Conservation (phyloP, 2,329 filamentous ascomycete genomes). For the Biscogniauxia sp. region DNA sequence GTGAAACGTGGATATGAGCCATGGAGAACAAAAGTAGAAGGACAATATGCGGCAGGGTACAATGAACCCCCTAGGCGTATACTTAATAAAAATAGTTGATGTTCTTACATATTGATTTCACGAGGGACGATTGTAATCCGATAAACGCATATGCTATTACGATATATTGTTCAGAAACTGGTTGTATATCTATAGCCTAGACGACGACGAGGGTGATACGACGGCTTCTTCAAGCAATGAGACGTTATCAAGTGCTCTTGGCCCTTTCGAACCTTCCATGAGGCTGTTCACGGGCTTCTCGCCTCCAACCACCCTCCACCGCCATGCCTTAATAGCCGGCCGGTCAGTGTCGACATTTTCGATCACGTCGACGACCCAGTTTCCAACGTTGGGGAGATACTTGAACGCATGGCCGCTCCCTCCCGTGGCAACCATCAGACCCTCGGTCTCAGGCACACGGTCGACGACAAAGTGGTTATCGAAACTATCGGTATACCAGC, state of each 20-base stretch:
- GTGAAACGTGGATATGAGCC: too few species aligned
- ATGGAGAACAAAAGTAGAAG: too few species aligned
- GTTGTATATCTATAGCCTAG: neutral
- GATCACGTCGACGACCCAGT: constrained; percentile 51
- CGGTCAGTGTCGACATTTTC: constrained; percentile 35
- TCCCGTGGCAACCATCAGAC: constrained; percentile 57
- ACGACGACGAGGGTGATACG: neutral
- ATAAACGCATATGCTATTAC: too few species aligned
- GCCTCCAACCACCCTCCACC: constrained; percentile 15
- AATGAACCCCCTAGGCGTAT: too few species aligned
- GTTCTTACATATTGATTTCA: too few species aligned
- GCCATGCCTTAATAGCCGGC: constrained; percentile 22
- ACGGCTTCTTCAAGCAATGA: constrained; percentile 5
- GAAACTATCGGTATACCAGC: constrained; percentile 57
- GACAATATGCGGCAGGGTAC: too few species aligned
- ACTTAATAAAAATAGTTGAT: too few species aligned
- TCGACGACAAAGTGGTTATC: constrained; percentile 54
- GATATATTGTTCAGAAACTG: neutral
- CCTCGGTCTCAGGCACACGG: constrained; percentile 22
- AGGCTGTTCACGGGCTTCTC: constrained; percentile 11
- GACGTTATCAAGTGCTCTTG: constrained; percentile 17
- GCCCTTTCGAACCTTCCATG: constrained; percentile 20
- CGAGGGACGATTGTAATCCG: too few species aligned
- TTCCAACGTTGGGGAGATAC: constrained; percentile 57
- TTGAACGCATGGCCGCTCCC: constrained; percentile 63